These are phyloP conservation scores for Pseudotsuga menziesii DNA, from an alignment of 75 land plant genomes.

Conservation along the genomic window DNA sequence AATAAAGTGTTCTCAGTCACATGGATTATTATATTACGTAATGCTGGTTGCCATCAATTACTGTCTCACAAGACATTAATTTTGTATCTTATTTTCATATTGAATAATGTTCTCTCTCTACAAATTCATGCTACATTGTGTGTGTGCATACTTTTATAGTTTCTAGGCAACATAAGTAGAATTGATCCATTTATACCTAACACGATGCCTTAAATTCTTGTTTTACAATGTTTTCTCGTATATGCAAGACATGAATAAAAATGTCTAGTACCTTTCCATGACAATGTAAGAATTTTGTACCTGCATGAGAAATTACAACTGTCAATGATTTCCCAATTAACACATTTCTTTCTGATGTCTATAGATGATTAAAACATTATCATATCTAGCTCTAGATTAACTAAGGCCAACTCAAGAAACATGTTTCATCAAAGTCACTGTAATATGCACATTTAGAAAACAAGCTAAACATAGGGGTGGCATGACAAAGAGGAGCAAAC, in stretches of 20 bases:
- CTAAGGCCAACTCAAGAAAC: not conserved
- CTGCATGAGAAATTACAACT: conserved; percentile 19
- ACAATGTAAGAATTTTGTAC: conserved; percentile 45
- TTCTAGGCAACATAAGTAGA: not conserved
- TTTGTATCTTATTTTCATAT: too few species aligned
- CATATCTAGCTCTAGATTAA: not conserved
- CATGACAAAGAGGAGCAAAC: not conserved
- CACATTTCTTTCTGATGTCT: too few species aligned
- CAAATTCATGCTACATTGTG: too few species aligned
- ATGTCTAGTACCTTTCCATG: conserved; percentile 33
- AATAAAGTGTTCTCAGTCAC: too few species aligned
- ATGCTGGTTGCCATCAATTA: too few species aligned
- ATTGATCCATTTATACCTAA: not conserved
- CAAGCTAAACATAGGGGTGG: not conserved
- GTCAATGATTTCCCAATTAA: not conserved
- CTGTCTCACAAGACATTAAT: too few species aligned
- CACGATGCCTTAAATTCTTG: not conserved
- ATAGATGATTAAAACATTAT: not conserved
- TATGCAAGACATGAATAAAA: not conserved
- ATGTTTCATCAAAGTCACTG: not conserved
- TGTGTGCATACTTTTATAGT: too few species aligned
- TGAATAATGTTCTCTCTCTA: too few species aligned
- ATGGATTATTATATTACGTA: too few species aligned
- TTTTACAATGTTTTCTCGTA: not conserved
- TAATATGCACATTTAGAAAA: not conserved